These are phyloP conservation scores for Pseudogymnoascus sp. DNA, from an alignment of 2,329 filamentous ascomycete genomes.

Conservation along the genomic window DNA sequence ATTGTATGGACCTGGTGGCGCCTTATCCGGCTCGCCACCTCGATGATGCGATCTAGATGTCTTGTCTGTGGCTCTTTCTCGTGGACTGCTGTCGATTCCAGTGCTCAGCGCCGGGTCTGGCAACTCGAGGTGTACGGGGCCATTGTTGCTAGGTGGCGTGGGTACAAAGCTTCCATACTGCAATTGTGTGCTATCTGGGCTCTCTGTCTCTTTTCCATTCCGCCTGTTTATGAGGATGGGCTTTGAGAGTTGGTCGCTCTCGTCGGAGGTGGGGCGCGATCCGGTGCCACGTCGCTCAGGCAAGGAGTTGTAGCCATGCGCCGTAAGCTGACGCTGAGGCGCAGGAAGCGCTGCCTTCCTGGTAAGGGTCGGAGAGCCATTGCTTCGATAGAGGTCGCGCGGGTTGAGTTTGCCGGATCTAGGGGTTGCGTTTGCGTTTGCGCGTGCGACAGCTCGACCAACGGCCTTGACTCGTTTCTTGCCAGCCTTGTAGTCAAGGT, in stretches of 20 bases:
- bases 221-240: slow-evolving; percentile 8
- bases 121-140: slow-evolving; percentile 40
- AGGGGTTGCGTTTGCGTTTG: slow-evolving; percentile 47
- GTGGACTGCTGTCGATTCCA: not conserved
- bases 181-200: not conserved
- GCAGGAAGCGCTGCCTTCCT: not conserved
- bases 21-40: not conserved
- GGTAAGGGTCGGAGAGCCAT: not conserved
- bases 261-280: slow-evolving; percentile 5
- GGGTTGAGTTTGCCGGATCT: slow-evolving; percentile 13
- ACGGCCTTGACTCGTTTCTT: slow-evolving; percentile 92
- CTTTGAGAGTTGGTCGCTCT: slow-evolving; percentile 1
- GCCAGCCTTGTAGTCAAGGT: slow-evolving; percentile 88
- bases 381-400: slow-evolving; percentile 10
- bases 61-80: not conserved
- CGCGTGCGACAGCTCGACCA: slow-evolving; percentile 57
- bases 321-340: not conserved
- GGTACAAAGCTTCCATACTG: slow-evolving; percentile 57
- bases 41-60: not conserved
- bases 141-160: slow-evolving; percentile 36
- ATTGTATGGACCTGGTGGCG: not conserved
- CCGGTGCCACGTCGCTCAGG: slow-evolving; percentile 1
- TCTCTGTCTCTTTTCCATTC: slow-evolving; percentile 6
- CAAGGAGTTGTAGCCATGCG: not conserved
- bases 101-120: slow-evolving; percentile 45